phyloP scores from a whole-genome alignment of 2,329 filamentous ascomycete genomes.

The Biscogniauxia marginata region DNA sequence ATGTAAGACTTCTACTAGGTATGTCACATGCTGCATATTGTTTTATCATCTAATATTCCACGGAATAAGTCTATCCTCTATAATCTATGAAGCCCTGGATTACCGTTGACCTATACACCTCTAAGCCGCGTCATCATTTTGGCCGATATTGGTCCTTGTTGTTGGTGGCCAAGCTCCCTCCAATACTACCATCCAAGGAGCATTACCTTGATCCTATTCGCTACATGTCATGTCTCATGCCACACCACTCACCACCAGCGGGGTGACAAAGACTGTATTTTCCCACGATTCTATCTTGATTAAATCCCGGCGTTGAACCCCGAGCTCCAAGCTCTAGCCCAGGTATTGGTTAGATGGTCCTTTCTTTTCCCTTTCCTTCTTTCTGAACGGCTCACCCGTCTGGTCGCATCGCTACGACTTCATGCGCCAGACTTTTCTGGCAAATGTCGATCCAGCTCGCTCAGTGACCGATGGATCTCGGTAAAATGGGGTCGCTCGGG shows the following conservation, averaged over 20 bases:
- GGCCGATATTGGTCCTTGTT: background rate
- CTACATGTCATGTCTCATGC: too few relatives aligned
- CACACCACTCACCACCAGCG: background rate
- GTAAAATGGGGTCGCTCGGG: conserved; percentile 33
- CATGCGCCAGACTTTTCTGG: conserved; percentile 1
- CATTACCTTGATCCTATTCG: background rate
- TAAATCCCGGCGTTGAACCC: background rate
- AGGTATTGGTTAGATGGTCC: background rate
- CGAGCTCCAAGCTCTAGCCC: background rate
- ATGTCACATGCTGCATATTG: too few relatives aligned
- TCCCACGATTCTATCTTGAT: background rate
- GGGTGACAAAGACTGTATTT: background rate
- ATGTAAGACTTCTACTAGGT: too few relatives aligned
- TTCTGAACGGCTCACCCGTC: too few relatives aligned
- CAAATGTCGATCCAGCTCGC: conserved; percentile 14
- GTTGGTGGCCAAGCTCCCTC: background rate
- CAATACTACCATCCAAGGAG: background rate
- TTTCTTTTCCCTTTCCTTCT: background rate
- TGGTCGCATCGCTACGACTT: conserved; percentile 1
- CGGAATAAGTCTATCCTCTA: too few relatives aligned
- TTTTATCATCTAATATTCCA: too few relatives aligned
- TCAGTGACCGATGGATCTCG: conserved; percentile 25
- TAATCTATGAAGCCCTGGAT: too few relatives aligned
- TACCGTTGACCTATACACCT: background rate
- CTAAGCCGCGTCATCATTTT: background rate